Conservation (phyloP, 331 rosid genomes). For the Quercus phellos region DNA sequence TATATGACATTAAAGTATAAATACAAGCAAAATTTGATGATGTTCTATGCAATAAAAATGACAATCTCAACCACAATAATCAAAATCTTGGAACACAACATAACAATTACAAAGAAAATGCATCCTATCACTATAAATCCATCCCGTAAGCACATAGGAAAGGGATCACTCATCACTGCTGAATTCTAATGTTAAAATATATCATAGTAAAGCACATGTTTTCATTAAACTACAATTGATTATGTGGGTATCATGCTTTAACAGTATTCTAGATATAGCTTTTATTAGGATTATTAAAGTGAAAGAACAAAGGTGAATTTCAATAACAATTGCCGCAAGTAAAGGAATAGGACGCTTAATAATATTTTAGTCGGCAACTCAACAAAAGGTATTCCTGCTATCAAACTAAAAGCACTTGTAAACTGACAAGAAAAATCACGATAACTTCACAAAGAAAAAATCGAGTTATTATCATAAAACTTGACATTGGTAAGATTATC, state of each 20-base stretch:
- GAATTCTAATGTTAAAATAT: neutral
- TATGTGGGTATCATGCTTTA: neutral
- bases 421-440: too few relatives aligned
- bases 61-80: too few relatives aligned
- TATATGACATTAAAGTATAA: too few relatives aligned
- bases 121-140: neutral
- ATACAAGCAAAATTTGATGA: too few relatives aligned
- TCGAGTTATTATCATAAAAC: too few relatives aligned
- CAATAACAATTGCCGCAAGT: too few relatives aligned
- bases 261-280: neutral
- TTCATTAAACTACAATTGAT: neutral
- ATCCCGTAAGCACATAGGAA: neutral
- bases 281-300: neutral
- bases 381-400: neutral
- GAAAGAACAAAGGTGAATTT: conserved; percentile 2
- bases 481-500: too few relatives aligned
- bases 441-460: too few relatives aligned
- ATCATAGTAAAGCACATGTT: neutral
- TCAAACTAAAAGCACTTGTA: too few relatives aligned
- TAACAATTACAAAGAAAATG: neutral
- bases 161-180: neutral
- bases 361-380: neutral
- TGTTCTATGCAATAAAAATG: too few relatives aligned
- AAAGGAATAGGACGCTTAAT: neutral
- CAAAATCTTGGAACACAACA: too few relatives aligned